Evolutionary conservation across 768 basidiomycete genomes (phyloP).

Genomic region (Roridomyces roridus): DNA sequence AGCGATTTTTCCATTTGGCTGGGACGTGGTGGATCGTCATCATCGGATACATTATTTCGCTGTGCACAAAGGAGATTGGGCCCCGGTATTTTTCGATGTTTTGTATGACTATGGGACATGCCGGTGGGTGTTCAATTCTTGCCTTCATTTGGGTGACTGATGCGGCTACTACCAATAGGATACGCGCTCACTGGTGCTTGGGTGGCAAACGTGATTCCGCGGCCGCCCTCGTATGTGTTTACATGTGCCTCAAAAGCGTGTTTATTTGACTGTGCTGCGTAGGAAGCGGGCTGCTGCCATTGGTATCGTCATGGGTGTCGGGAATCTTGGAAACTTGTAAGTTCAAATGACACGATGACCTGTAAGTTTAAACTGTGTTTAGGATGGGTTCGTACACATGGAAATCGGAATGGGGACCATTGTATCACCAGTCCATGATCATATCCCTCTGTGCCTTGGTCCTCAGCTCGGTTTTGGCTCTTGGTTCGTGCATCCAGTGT

Average conservation of each 20-base stretch:
- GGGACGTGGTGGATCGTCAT: constrained; percentile 67
- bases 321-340: constrained; percentile 63
- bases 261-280: neutral
- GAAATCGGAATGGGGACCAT: constrained; percentile 65
- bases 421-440: constrained; percentile 67
- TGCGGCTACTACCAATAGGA: too few species aligned
- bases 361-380: too few species aligned
- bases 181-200: constrained; percentile 61
- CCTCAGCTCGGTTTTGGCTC: constrained; percentile 33
- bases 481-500: constrained; percentile 24
- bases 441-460: constrained; percentile 40
- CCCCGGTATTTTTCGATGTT: constrained; percentile 69
- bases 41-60: constrained; percentile 63
- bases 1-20: constrained; percentile 67
- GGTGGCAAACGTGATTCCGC: constrained; percentile 65
- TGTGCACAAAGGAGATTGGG: constrained; percentile 56
- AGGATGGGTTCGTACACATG: constrained; percentile 69
- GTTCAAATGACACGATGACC: neutral
- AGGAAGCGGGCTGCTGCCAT: constrained; percentile 63
- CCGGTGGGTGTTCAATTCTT: constrained; percentile 32
- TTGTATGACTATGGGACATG: constrained; percentile 65
- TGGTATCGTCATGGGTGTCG: constrained; percentile 66
- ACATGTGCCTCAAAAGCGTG: neutral
- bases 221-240: constrained; percentile 58
- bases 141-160: too few species aligned